Percentiles rank a stretch among this genome's conserved stretches.
phyloP scores from a whole-genome alignment of 805 yeast genomes.

The Torulaspora microellipsoides region DNA sequence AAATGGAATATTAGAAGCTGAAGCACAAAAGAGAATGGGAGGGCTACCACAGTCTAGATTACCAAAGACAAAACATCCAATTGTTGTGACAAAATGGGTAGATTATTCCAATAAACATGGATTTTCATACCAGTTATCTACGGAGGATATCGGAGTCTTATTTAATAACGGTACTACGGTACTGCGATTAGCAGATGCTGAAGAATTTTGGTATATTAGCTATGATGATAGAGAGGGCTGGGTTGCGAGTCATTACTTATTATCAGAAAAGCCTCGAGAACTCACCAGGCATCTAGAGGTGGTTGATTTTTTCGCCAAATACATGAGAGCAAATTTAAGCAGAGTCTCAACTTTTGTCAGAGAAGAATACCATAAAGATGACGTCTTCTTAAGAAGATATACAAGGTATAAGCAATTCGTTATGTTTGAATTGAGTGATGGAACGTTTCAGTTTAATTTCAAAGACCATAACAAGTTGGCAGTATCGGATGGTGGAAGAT shows the following conservation, averaged over 20 bases:
- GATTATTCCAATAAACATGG: conserved; percentile 96
- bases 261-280: conserved; percentile 41
- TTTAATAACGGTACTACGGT: conserved; percentile 84
- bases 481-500: conserved; percentile 67
- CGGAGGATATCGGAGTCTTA: conserved; percentile 84
- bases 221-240: conserved; percentile 48
- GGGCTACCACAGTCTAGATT: conserved; percentile 32
- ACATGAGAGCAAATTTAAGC: conserved; percentile 87
- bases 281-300: conserved; percentile 73
- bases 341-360: conserved; percentile 58
- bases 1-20: conserved; percentile 43
- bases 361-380: conserved; percentile 53
- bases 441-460: conserved; percentile 90
- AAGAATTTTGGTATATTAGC: conserved; percentile 60
- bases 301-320: conserved; percentile 81
- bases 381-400: conserved; percentile 75
- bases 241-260: conserved; percentile 46
- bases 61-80: conserved; percentile 46
- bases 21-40: conserved; percentile 42
- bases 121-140: conserved; percentile 84
- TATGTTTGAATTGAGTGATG: conserved; percentile 91
- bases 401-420: conserved; percentile 74
- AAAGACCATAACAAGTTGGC: conserved; percentile 91
- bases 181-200: conserved; percentile 60
- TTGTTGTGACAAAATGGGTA: conserved; percentile 91